These are phyloP conservation scores for Ogataea parapolymorpha DNA, from an alignment of 805 yeast genomes.

Conservation along the genomic window DNA sequence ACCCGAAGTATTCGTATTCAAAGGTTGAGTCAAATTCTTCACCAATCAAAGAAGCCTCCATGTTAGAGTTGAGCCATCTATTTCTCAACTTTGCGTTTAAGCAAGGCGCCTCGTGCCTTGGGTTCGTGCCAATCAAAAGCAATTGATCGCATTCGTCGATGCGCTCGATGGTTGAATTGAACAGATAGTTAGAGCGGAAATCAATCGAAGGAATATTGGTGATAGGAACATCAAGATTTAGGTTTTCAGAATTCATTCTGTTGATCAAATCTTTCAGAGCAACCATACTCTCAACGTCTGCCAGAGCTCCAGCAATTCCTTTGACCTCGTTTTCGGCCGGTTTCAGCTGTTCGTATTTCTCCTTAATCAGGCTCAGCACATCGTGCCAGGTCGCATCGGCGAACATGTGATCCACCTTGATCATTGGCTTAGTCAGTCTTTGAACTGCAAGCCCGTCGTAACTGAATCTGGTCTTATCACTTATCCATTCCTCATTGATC, in stretches of 20 bases:
- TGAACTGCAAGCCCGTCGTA: slow-evolving; percentile 84
- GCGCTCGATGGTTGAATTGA: slow-evolving; percentile 77
- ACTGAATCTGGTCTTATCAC: slow-evolving; percentile 83
- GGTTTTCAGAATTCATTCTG: slow-evolving; percentile 75
- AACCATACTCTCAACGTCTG: slow-evolving; percentile 79
- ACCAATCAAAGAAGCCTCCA: slow-evolving; percentile 73
- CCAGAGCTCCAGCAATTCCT: slow-evolving; percentile 77
- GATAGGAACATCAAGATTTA: slow-evolving; percentile 65
- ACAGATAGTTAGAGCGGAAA: slow-evolving; percentile 72
- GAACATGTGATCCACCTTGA: slow-evolving; percentile 66
- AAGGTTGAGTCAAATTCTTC: slow-evolving; percentile 76
- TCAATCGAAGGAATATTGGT: slow-evolving; percentile 66
- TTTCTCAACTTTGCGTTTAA: slow-evolving; percentile 80
- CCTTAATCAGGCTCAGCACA: slow-evolving; percentile 67
- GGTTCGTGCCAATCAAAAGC: slow-evolving; percentile 79
- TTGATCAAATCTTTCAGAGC: slow-evolving; percentile 77
- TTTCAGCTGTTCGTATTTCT: slow-evolving; percentile 50
- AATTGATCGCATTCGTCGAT: slow-evolving; percentile 81
- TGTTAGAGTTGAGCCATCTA: slow-evolving; percentile 63
- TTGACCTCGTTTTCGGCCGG: slow-evolving; percentile 72
- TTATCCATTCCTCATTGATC: slow-evolving; percentile 87
- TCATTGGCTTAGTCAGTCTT: slow-evolving; percentile 76
- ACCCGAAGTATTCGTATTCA: slow-evolving; percentile 60
- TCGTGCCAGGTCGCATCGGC: slow-evolving; percentile 84
- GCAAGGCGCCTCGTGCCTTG: slow-evolving; percentile 88